A percentile compares a stretch with the other conserved stretches of the same genome.
phyloP scores from a whole-genome alignment of 2,329 filamentous ascomycete species.

The Fusarium begoniae region DNA sequence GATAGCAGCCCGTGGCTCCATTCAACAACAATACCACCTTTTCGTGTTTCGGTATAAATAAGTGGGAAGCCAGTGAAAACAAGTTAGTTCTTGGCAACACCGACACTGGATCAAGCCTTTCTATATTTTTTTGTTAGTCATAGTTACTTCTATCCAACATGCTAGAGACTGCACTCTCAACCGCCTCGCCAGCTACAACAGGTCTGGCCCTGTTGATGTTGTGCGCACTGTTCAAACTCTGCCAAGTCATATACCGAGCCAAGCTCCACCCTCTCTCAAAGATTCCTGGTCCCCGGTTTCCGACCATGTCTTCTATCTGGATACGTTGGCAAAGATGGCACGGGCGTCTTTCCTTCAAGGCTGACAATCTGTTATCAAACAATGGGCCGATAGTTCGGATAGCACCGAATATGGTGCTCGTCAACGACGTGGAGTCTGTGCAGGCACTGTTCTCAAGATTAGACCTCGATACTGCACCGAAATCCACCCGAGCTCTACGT shows the following conservation, averaged over 20 bases:
- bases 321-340: neutral
- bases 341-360: neutral
- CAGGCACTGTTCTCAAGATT: neutral
- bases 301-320: neutral
- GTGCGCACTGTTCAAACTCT: neutral
- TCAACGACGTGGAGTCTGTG: neutral
- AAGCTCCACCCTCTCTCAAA: neutral
- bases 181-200: neutral
- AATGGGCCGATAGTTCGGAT: neutral
- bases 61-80: neutral
- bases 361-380: neutral
- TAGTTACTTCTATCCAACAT: neutral
- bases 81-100: neutral
- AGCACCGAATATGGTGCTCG: neutral
- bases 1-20: neutral
- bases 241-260: neutral
- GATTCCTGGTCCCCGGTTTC: neutral
- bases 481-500: neutral
- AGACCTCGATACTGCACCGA: neutral
- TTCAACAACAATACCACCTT: neutral
- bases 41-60: neutral
- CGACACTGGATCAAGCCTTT: neutral
- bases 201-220: neutral
- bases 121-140: neutral
- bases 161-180: neutral